Evolutionary conservation across 352 stramenopile species (phyloP).

Genomic region (Pythium volutum): DNA sequence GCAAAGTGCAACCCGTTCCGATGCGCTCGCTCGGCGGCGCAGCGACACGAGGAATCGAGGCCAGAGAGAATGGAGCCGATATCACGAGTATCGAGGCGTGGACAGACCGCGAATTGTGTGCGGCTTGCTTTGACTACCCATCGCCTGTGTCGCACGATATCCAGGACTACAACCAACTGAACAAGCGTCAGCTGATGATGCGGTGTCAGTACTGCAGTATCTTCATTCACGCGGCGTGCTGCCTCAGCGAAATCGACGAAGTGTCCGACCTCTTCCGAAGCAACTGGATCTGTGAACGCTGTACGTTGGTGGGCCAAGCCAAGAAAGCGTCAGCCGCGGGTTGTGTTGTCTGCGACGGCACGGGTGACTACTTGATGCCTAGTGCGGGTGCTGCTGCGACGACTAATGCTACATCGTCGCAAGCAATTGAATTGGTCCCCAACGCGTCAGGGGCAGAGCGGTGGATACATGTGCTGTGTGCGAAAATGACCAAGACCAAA

Average conservation of each 20-base stretch:
- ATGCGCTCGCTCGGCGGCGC: background rate
- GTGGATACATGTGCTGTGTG: conserved; percentile 80
- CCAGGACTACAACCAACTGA: conserved; percentile 49
- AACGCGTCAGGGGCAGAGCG: conserved; percentile 20
- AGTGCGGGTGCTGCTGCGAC: conserved; percentile 29
- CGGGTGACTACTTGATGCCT: conserved; percentile 80
- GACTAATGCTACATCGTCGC: background rate
- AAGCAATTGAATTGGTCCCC: conserved; percentile 13
- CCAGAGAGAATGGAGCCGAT: background rate
- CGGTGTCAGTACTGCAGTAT: conserved; percentile 85
- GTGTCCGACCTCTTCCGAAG: conserved; percentile 56
- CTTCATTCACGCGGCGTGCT: conserved; percentile 79
- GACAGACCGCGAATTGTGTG: conserved; percentile 71
- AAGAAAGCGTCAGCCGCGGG: conserved; percentile 32
- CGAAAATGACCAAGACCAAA: conserved; percentile 72
- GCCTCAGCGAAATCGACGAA: conserved; percentile 62
- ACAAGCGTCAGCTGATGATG: conserved; percentile 79
- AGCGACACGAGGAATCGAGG: background rate
- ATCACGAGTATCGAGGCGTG: conserved; percentile 26
- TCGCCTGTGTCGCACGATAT: conserved; percentile 44
- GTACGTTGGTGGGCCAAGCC: conserved; percentile 43
- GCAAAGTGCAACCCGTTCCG: conserved; percentile 32
- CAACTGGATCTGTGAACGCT: conserved; percentile 87
- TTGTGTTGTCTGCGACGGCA: conserved; percentile 66
- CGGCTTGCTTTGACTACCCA: conserved; percentile 73